Evolutionary conservation across 2,329 filamentous ascomycete genomes (phyloP).

Genomic region (Pezicula neosporulosa): DNA sequence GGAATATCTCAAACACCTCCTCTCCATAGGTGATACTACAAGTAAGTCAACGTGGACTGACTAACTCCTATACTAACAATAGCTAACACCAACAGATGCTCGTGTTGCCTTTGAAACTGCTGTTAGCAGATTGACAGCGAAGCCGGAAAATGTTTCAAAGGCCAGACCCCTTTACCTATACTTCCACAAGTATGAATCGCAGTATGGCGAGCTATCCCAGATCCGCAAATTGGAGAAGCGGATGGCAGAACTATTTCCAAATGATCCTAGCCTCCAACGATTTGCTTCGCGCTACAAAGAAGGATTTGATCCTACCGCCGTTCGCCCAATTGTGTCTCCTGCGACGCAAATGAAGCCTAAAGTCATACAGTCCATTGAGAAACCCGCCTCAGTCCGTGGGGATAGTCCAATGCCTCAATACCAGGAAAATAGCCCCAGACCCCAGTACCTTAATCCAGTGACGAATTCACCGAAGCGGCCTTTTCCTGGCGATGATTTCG

Average conservation of each 20-base stretch:
- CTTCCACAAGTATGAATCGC: constrained; percentile 93
- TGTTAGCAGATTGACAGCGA: constrained; percentile 75
- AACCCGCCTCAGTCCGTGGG: constrained; percentile 37
- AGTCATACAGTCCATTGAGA: constrained; percentile 52
- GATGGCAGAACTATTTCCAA: constrained; percentile 90
- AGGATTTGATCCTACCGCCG: constrained; percentile 76
- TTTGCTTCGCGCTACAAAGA: constrained; percentile 76
- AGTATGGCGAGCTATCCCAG: constrained; percentile 88
- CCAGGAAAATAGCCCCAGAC: constrained; percentile 27
- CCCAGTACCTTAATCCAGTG: constrained; percentile 20
- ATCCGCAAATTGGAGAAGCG: constrained; percentile 87
- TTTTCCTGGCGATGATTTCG: constrained; percentile 58
- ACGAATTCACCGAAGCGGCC: constrained; percentile 36
- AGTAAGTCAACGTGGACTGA: constrained; percentile 55
- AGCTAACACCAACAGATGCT: constrained; percentile 60
- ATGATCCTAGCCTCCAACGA: constrained; percentile 71
- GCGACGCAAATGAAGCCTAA: constrained; percentile 71
- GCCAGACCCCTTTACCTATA: constrained; percentile 84
- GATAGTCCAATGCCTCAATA: constrained; percentile 28
- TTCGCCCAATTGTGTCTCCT: constrained; percentile 82
- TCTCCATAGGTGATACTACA: constrained; percentile 87
- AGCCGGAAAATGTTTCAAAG: constrained; percentile 69
- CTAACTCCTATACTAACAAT: background rate
- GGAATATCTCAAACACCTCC: constrained; percentile 92
- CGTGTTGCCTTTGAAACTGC: constrained; percentile 95